Evolutionary conservation across 2,329 filamentous ascomycete genomes (phyloP).

Genomic region (Herpotrichia juniperi): DNA sequence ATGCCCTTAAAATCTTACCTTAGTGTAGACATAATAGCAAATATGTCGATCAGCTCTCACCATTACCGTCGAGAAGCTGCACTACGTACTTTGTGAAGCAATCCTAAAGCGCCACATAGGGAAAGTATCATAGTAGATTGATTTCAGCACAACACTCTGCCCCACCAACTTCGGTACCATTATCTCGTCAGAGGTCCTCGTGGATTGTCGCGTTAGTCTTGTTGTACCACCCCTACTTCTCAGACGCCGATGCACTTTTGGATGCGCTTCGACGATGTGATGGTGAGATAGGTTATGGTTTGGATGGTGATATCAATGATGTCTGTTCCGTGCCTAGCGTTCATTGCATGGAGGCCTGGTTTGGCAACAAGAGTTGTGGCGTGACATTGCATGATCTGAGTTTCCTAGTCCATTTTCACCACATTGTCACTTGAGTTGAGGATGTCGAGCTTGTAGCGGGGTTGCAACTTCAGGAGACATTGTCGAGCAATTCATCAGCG

Average conservation of each 20-base stretch:
- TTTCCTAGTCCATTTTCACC: conserved; percentile 95
- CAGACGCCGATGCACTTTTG: conserved; percentile 73
- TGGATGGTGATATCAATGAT: conserved; percentile 83
- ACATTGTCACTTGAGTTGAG: conserved; percentile 79
- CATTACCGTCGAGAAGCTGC: conserved; percentile 37
- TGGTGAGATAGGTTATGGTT: conserved; percentile 70
- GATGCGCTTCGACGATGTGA: conserved; percentile 87
- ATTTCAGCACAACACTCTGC: conserved; percentile 75
- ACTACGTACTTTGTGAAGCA: conserved; percentile 46
- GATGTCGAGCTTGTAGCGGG: conserved; percentile 41
- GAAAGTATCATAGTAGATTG: conserved; percentile 57
- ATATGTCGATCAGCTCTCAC: conserved; percentile 47
- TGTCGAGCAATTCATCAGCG: conserved; percentile 44
- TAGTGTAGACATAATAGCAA: conserved; percentile 48
- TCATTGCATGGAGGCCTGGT: conserved; percentile 72
- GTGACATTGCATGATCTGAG: conserved; percentile 80
- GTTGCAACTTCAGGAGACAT: conserved; percentile 44
- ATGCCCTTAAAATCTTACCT: conserved; percentile 27
- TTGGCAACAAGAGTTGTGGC: conserved; percentile 70
- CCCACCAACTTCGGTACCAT: conserved; percentile 72
- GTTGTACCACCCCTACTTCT: conserved; percentile 70
- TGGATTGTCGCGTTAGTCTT: conserved; percentile 66
- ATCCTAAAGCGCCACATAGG: conserved; percentile 44
- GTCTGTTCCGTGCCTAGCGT: conserved; percentile 90
- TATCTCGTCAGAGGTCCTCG: conserved; percentile 81